Conservation (phyloP, 2,329 filamentous ascomycete species). For the Pezicula radicicola region DNA sequence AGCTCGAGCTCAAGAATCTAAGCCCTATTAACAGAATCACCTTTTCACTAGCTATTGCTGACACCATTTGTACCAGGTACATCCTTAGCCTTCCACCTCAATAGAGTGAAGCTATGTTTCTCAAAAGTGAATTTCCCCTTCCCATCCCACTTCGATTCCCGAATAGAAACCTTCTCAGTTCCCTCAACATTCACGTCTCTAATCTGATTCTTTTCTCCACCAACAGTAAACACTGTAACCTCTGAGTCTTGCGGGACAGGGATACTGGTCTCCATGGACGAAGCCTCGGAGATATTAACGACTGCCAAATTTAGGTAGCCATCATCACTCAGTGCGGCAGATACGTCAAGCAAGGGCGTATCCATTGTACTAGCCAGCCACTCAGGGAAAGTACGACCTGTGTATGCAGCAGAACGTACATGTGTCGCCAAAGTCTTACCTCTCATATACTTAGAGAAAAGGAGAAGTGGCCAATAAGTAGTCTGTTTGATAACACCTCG, state of each 20-base stretch:
- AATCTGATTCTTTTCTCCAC: conserved; percentile 49
- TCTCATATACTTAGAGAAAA: conserved; percentile 66
- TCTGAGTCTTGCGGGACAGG: conserved; percentile 27
- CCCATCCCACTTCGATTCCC: conserved; percentile 58
- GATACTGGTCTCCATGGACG: conserved; percentile 48
- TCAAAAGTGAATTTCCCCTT: conserved; percentile 58
- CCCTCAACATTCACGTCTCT: conserved; percentile 62
- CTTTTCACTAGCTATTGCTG: background rate
- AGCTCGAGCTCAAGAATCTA: no score
- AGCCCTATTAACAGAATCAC: no score
- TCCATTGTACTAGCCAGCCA: conserved; percentile 63
- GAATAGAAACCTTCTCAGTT: conserved; percentile 55
- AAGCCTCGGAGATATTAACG: conserved; percentile 63
- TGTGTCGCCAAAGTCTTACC: conserved; percentile 64
- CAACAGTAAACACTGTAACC: conserved; percentile 53
- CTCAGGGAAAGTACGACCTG: conserved; percentile 56
- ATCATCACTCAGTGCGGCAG: conserved; percentile 50
- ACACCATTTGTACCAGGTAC: background rate
- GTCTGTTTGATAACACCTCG: conserved; percentile 56
- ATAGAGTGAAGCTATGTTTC: conserved; percentile 65
- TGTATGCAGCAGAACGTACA: conserved; percentile 58
- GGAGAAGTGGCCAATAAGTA: conserved; percentile 56
- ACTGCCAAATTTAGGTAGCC: conserved; percentile 64
- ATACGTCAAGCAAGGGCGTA: conserved; percentile 66
- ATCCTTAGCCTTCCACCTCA: conserved; percentile 40